Percentiles rank a stretch among this genome's conserved stretches.
Conservation (phyloP, 2,329 filamentous ascomycete species). For the Echinosphaeria canescens region DNA sequence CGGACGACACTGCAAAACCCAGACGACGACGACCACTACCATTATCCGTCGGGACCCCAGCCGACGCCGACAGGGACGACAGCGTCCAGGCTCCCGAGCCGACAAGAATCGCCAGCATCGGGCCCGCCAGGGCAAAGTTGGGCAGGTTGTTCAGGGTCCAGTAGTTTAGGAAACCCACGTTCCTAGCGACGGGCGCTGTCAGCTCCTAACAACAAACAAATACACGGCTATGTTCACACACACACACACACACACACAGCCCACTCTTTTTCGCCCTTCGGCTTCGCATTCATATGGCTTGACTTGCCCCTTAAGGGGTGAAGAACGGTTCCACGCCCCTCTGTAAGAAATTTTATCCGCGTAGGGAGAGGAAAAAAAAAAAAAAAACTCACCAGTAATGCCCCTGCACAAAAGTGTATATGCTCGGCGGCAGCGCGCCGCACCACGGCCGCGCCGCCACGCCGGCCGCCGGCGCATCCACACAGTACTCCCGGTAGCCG, state of each 20-base stretch:
- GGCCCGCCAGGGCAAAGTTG: constrained; percentile 64
- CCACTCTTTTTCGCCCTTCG: too few relatives aligned
- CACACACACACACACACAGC: too few relatives aligned
- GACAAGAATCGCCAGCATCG: constrained; percentile 49
- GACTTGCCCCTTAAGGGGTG: too few relatives aligned
- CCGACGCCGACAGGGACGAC: not conserved
- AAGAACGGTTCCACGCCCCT: too few relatives aligned
- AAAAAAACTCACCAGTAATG: constrained; percentile 57
- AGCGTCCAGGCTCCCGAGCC: constrained; percentile 27
- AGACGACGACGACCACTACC: constrained; percentile 4
- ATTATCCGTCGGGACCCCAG: too few relatives aligned
- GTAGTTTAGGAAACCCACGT: constrained; percentile 71
- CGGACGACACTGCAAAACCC: constrained; percentile 1
- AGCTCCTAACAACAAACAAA: not conserved
- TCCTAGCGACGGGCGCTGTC: constrained; percentile 40
- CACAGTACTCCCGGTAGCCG: constrained; percentile 51
- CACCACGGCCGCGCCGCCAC: constrained; percentile 39
- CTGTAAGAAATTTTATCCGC: too few relatives aligned
- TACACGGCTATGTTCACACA: too few relatives aligned
- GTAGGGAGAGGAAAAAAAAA: too few relatives aligned
- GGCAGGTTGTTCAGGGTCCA: constrained; percentile 79
- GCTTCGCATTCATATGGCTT: too few relatives aligned
- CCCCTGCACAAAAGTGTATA: constrained; percentile 77
- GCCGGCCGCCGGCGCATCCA: constrained; percentile 16
- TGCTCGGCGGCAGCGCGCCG: constrained; percentile 47